A percentile compares a stretch with the other conserved stretches of the same genome.
phyloP scores from a whole-genome alignment of 495 filamentous ascomycete species.

The Hypoxylon trugodes region DNA sequence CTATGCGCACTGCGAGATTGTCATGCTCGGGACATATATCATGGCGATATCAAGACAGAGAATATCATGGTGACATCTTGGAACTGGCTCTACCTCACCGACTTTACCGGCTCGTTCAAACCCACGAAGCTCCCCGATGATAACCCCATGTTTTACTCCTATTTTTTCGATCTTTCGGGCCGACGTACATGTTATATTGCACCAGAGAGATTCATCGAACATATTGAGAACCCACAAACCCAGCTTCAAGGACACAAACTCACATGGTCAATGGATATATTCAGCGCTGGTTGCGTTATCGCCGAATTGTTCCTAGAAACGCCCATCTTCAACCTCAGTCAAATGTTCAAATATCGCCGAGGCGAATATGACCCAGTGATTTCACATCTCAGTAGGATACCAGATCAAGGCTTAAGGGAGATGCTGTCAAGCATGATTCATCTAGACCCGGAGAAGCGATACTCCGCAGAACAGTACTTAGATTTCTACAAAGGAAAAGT shows the following conservation, averaged over 20 bases:
- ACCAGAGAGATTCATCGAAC: conserved; percentile 86
- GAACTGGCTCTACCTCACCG: conserved; percentile 98
- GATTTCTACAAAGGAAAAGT: conserved; percentile 91
- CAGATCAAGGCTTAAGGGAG: conserved; percentile 84
- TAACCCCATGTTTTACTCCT: conserved; percentile 96
- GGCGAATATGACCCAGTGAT: conserved; percentile 90
- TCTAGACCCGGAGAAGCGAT: conserved; percentile 86
- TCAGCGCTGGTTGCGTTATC: conserved; percentile 96
- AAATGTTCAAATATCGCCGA: conserved; percentile 92
- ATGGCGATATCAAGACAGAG: conserved; percentile 98
- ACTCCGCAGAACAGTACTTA: conserved; percentile 93
- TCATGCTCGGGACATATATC: conserved; percentile 88
- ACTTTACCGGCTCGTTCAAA: conserved; percentile 96
- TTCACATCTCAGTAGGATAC: conserved; percentile 82
- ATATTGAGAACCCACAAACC: conserved; percentile 62
- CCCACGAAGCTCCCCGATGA: conserved; percentile 94
- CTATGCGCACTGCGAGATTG: conserved; percentile 93
- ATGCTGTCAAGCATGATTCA: conserved; percentile 96
- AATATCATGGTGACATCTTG: conserved; percentile 97
- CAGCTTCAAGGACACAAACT: conserved; percentile 51
- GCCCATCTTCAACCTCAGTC: conserved; percentile 89
- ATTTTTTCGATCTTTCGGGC: conserved; percentile 95
- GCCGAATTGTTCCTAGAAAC: conserved; percentile 97
- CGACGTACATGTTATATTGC: conserved; percentile 95
- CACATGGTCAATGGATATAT: conserved; percentile 97